Conservation (phyloP, 305 asterid species). For the Fraxinus velutina region DNA sequence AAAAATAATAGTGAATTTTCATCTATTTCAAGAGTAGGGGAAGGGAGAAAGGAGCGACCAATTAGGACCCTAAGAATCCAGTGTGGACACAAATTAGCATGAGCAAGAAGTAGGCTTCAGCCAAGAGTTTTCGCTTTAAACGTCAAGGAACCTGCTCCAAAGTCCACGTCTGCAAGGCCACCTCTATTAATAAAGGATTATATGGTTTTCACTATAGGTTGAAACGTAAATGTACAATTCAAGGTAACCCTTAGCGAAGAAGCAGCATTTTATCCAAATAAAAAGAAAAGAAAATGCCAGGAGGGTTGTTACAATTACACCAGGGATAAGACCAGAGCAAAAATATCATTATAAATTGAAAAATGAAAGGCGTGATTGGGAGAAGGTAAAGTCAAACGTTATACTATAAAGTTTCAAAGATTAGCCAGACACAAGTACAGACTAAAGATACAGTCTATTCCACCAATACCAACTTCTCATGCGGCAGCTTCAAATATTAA, state of each 20-base stretch:
- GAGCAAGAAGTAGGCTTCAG: neutral
- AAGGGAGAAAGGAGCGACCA: neutral
- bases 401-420: neutral
- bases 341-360: neutral
- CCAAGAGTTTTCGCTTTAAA: neutral
- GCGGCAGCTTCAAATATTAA: neutral
- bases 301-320: neutral
- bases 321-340: neutral
- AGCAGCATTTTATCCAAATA: neutral
- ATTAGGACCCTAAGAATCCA: conserved; percentile 14
- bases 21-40: neutral
- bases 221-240: neutral
- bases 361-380: neutral
- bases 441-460: neutral
- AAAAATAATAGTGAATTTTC: conserved; percentile 1
- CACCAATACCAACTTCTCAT: conserved; percentile 9
- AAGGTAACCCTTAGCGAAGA: neutral
- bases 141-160: neutral
- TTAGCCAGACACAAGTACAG: conserved; percentile 11
- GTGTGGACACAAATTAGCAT: neutral
- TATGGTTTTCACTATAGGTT: neutral
- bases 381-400: neutral
- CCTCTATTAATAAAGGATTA: neutral
- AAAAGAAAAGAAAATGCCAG: neutral
- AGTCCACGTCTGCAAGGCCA: neutral